Base-by-base conservation (phyloP, 495 filamentous ascomycete genomes). In the Annulohypoxylon bovei region DNA sequence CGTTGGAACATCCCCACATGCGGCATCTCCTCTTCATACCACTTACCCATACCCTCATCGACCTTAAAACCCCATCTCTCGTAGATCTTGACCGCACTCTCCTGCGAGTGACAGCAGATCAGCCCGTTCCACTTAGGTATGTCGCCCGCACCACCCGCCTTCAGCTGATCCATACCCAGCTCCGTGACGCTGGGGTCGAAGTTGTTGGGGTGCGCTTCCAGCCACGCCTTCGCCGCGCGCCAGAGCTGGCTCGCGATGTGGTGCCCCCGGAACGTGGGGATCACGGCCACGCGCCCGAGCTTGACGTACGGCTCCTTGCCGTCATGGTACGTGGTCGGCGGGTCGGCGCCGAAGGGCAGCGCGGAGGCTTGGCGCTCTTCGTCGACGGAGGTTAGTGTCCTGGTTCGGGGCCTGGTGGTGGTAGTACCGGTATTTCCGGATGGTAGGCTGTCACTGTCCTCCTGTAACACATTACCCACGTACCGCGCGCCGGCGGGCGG, bases 11-110 rank as follows among this genome's bases (percentile, higher is more conserved):
- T 95, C 12, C 90, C 93, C 28, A 94, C 86, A 85, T 97, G 94
- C 71, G 85, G 83, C 69, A 97, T 93, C 20, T 92, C 93, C 68
- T 96, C 93, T 81, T 97, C 94, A 39, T 82, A 80, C 92, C 94
- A 98, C 67, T 68, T 80, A 0, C 92, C 92, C 88, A 95, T 86
- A 6, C 76, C 79, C 74, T 88, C 82, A 79, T 97, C 93, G 6
- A 84, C 76, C 68, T 78, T 75, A 74, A 97, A 98, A 0, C 93
- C 93, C 77, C 88, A 82, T 57, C 80, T 80, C 60, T 72, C 74
- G 86, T 92, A 96, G 68, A 88, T 77, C 66, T 72, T 74, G 68
- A 86, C 83, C 25, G 90, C 88, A 11, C 78, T 68, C 65, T 82
- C 85, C 81, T 93, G 92, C 20, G 92, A 91, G 82, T 96, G 93